Conservation (phyloP, 2,329 filamentous ascomycete species). For the Pseudogymnoascus sp. region DNA sequence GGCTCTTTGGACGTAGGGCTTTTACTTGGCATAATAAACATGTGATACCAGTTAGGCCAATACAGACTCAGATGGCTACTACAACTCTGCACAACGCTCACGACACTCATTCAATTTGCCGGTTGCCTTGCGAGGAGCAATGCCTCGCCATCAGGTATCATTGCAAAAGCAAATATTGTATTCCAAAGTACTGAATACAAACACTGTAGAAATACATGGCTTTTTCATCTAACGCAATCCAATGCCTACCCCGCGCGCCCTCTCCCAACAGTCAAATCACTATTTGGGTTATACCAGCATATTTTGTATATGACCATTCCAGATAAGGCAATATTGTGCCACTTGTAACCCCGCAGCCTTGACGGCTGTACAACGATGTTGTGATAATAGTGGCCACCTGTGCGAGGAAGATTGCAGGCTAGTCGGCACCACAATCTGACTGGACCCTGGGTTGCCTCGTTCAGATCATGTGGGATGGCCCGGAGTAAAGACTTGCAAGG, state of each 20-base stretch:
- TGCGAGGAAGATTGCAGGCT: neutral
- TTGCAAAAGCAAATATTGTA: neutral
- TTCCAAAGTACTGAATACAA: neutral
- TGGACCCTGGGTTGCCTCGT: neutral
- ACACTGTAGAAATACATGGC: neutral
- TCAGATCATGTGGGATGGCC: neutral
- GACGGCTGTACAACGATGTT: neutral
- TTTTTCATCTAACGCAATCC: neutral
- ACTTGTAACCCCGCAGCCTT: neutral
- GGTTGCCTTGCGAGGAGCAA: neutral
- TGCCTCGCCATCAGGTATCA: neutral
- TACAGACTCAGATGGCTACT: neutral
- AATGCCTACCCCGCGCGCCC: neutral
- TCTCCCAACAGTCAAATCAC: neutral
- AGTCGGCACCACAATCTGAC: neutral
- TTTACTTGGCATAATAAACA: neutral
- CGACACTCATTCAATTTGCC: neutral
- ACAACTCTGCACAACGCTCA: neutral
- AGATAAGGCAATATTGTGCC: neutral
- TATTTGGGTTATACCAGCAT: neutral
- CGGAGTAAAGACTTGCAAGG: neutral
- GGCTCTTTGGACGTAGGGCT: neutral
- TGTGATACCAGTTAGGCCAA: neutral
- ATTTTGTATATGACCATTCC: neutral
- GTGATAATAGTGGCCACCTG: neutral